phyloP scores from a whole-genome alignment of 2,329 filamentous ascomycete genomes.

The Thelonectria rubi region DNA sequence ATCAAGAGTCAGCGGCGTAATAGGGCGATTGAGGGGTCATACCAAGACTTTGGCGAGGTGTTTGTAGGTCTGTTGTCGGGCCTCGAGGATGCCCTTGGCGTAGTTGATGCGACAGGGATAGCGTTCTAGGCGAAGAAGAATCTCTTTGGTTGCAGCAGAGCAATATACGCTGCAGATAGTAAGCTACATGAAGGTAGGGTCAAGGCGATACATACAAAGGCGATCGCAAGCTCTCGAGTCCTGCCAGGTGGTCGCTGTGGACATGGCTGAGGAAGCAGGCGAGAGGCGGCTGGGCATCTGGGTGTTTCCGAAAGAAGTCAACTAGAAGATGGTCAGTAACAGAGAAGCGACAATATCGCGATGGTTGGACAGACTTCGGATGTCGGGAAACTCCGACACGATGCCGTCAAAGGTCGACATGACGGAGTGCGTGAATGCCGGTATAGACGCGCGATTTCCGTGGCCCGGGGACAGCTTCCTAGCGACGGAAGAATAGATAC shows the following conservation, averaged over 20 bases:
- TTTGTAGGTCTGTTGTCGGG: constrained; percentile 77
- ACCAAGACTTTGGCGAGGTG: constrained; percentile 77
- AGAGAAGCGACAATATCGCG: neutral
- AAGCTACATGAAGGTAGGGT: neutral
- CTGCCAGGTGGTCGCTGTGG: constrained; percentile 87
- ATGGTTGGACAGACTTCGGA: constrained; percentile 63
- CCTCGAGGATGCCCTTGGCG: constrained; percentile 79
- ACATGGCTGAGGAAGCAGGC: constrained; percentile 93
- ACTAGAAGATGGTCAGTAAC: constrained; percentile 57
- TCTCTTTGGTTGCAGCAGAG: constrained; percentile 81
- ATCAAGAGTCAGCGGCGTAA: neutral
- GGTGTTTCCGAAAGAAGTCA: constrained; percentile 78
- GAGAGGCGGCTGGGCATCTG: constrained; percentile 67
- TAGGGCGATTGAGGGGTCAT: constrained; percentile 15
- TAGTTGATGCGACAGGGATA: constrained; percentile 85
- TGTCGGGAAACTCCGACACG: constrained; percentile 80
- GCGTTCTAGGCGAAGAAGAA: constrained; percentile 82
- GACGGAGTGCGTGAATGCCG: neutral
- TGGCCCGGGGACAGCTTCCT: neutral
- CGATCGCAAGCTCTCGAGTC: constrained; percentile 78
- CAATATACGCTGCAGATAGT: constrained; percentile 74
- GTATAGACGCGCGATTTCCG: too few species aligned
- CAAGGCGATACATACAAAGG: constrained; percentile 66
- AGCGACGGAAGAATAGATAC: neutral
- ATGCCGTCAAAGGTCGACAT: constrained; percentile 85